Conservation (phyloP, 176 grass and related monocot species). For the Chrysopogon serrulatus region DNA sequence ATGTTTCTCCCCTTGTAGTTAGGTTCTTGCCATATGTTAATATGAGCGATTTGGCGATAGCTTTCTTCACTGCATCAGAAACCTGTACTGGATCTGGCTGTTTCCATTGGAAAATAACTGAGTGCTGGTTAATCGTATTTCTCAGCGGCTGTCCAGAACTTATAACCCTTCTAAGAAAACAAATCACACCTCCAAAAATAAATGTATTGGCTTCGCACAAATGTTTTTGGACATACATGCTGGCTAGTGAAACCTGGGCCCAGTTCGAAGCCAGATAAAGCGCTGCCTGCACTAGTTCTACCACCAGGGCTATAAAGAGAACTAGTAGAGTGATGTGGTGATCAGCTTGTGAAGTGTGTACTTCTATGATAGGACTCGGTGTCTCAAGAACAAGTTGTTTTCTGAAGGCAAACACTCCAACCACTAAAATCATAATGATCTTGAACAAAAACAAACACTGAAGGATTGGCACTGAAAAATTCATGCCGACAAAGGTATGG, state of each 20-base stretch:
- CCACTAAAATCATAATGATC: background rate
- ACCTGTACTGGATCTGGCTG: background rate
- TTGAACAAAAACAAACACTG: background rate
- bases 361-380: background rate
- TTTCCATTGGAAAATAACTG: background rate
- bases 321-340: background rate
- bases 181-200: background rate
- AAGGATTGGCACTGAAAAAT: too few species aligned
- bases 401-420: background rate
- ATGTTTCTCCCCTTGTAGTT: background rate
- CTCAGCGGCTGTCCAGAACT: background rate
- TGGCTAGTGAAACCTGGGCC: background rate
- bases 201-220: background rate
- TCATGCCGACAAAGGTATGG: background rate
- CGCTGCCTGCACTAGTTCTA: background rate
- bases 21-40: background rate
- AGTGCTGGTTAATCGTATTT: background rate
- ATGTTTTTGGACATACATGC: background rate
- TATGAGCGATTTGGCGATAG: background rate
- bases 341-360: background rate
- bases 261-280: constrained; percentile 9
- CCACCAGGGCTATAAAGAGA: background rate
- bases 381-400: background rate
- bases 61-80: background rate
- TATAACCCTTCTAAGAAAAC: background rate